Conservation (phyloP, 129 eudicot genomes). For the Chrysanthemum seticuspe region DNA sequence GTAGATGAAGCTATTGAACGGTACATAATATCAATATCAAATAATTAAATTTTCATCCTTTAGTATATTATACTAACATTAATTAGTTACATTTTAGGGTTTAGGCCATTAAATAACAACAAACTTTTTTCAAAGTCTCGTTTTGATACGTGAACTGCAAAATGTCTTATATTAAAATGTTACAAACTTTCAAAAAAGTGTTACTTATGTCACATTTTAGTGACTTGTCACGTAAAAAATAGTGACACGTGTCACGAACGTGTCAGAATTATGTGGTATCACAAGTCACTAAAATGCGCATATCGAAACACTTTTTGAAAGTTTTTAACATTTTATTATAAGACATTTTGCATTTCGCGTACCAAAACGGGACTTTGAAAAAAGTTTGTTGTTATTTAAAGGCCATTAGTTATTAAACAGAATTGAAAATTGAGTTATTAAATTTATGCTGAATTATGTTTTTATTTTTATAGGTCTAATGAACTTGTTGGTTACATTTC, state of each 20-base stretch:
- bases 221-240: neutral
- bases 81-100: neutral
- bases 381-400: too few relatives aligned
- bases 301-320: neutral
- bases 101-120: too few relatives aligned
- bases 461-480: conserved; percentile 49
- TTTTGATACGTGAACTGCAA: too few relatives aligned
- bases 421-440: too few relatives aligned
- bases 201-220: neutral
- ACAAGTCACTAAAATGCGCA: neutral
- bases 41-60: neutral
- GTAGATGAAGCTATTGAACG: conserved; percentile 92
- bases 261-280: too few relatives aligned
- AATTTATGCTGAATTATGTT: neutral
- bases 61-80: neutral
- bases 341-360: too few relatives aligned
- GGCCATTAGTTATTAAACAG: too few relatives aligned
- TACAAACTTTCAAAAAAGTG: too few relatives aligned
- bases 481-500: conserved; percentile 72
- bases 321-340: neutral
- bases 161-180: too few relatives aligned
- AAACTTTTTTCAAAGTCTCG: too few relatives aligned
- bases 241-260: neutral
- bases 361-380: too few relatives aligned
- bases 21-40: conserved; percentile 24